A percentile compares a stretch with the other conserved stretches of the same genome.
These are phyloP conservation scores for Flaveria sonorensis DNA, from an alignment of 129 eudicot species.

Conservation along the genomic window DNA sequence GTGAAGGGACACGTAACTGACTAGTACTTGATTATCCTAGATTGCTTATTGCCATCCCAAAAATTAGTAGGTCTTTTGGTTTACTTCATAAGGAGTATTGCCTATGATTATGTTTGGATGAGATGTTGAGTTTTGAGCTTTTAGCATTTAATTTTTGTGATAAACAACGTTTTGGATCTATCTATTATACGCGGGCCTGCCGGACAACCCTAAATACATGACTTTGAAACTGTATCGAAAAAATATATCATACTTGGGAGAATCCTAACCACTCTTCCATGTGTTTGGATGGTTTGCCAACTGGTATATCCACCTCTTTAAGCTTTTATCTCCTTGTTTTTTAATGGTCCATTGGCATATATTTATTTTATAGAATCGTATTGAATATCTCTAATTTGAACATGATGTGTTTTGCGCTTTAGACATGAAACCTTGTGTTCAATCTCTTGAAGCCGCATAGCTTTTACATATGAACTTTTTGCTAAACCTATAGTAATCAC, in stretches of 20 bases:
- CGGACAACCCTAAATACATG: constrained; percentile 5
- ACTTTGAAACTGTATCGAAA: neutral
- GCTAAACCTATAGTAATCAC: too few species aligned
- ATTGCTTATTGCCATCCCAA: neutral
- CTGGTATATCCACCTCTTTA: neutral
- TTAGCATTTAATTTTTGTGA: neutral
- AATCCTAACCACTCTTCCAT: neutral
- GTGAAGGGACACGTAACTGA: neutral
- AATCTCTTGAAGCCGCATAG: too few species aligned
- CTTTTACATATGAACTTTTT: too few species aligned
- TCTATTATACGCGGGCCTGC: neutral
- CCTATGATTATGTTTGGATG: neutral
- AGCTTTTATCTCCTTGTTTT: too few species aligned
- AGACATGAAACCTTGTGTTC: too few species aligned
- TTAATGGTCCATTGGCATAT: too few species aligned
- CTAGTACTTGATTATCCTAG: neutral
- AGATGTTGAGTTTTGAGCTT: constrained; percentile 3
- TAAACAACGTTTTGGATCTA: neutral
- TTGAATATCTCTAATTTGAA: too few species aligned
- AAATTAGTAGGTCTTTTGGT: neutral
- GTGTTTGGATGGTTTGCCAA: neutral
- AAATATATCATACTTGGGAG: neutral
- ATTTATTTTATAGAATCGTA: too few species aligned
- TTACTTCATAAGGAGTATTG: neutral
- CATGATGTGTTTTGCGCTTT: too few species aligned